Percentiles rank a stretch among this genome's conserved stretches.
Conservation (phyloP, 306 rosid genomes). For the Glycine tomentella region DNA sequence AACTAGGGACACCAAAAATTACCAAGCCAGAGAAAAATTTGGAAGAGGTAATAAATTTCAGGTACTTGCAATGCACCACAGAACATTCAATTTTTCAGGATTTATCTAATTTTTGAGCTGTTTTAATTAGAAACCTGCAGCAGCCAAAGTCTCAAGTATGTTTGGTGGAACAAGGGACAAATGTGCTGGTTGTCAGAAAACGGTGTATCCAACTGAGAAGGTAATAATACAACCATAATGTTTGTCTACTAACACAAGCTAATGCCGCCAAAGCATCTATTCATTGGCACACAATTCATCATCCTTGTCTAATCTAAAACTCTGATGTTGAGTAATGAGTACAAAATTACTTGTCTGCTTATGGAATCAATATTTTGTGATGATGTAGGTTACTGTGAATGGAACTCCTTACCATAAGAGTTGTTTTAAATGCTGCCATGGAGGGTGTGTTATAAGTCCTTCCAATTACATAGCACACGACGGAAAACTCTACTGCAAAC, state of each 20-base stretch:
- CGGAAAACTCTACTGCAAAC: slow-evolving; percentile 96
- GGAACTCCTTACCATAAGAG: slow-evolving; percentile 96
- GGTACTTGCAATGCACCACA: slow-evolving; percentile 22
- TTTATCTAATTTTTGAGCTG: slow-evolving; percentile 39
- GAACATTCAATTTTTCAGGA: slow-evolving; percentile 21
- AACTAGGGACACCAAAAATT: slow-evolving; percentile 89
- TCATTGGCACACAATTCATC: too few relatives aligned
- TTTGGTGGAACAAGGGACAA: slow-evolving; percentile 99
- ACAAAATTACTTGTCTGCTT: too few relatives aligned
- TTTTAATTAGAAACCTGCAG: slow-evolving; percentile 73
- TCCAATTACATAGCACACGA: slow-evolving; percentile 97
- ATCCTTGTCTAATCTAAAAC: background rate
- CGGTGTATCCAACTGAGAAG: slow-evolving; percentile 98
- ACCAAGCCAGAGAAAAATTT: slow-evolving; percentile 78
- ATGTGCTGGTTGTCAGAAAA: slow-evolving; percentile 92
- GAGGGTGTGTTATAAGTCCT: slow-evolving; percentile 97
- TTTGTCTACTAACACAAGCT: background rate
- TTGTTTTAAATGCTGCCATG: slow-evolving; percentile 97
- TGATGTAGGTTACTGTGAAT: slow-evolving; percentile 82
- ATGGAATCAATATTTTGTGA: background rate
- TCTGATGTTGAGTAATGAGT: background rate
- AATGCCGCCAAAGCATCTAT: too few relatives aligned
- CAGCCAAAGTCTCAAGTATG: slow-evolving; percentile 72
- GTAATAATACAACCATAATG: slow-evolving; percentile 44
- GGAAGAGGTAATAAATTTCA: slow-evolving; percentile 71